A percentile compares a stretch with the other conserved stretches of the same genome.
Conservation (phyloP, 78 protist genomes). For the slime mould (Dictyostelium discoideum) region dicty_2.7 NC_007089.4:4455501-4456000, state of each 20-base stretch:
- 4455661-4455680: neutral
- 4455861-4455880: conserved; percentile 27
- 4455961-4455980: conserved; percentile 40
- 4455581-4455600: neutral
- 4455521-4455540: neutral
- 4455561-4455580: too few relatives aligned
- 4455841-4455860: conserved; percentile 25
- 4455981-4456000: conserved; percentile 5
- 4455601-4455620: conserved; percentile 3
- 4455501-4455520: neutral
- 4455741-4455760: neutral
- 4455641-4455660: neutral
- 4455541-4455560: neutral
- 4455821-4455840: conserved; percentile 11
- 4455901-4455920: conserved; percentile 4
- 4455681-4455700: neutral
- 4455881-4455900: neutral
- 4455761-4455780: neutral
- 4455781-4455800: too few relatives aligned
- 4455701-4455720: conserved; percentile 5
- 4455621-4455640: neutral
- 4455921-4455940: conserved; percentile 67
- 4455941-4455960: conserved; percentile 18
- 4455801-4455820: neutral
- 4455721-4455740: neutral